phyloP scores from a whole-genome alignment of 2,329 filamentous ascomycete species.

The Aspergillus neotritici region DNA sequence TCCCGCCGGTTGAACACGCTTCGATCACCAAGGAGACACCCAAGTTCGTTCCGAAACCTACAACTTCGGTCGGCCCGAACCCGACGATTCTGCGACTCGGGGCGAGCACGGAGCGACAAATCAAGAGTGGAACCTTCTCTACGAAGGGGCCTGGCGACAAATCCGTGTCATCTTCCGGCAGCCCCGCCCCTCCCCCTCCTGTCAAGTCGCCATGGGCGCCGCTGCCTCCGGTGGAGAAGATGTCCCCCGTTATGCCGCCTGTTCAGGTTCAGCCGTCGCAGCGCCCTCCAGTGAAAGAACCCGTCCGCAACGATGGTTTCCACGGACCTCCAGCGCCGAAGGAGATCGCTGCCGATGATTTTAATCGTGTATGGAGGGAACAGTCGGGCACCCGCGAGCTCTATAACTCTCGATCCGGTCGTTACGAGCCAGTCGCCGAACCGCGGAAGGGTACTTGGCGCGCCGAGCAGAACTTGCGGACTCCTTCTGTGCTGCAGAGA shows the following conservation, averaged over 20 bases:
- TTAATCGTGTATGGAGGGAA: conserved; percentile 80
- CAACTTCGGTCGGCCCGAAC: conserved; percentile 45
- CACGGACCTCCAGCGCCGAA: conserved; percentile 55
- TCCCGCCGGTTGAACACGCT: conserved; percentile 18
- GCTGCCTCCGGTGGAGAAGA: conserved; percentile 77
- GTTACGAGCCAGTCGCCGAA: conserved; percentile 82
- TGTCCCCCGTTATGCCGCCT: conserved; percentile 60
- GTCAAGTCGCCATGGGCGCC: conserved; percentile 89
- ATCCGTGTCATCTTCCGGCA: conserved; percentile 43
- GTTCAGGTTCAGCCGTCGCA: conserved; percentile 37
- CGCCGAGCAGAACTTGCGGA: conserved; percentile 61
- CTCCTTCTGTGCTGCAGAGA: conserved; percentile 74
- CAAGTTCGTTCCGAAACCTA: conserved; percentile 31
- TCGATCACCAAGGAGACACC: conserved; percentile 21
- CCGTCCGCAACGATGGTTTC: conserved; percentile 50
- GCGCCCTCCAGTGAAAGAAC: conserved; percentile 53
- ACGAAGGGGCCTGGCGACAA: conserved; percentile 51
- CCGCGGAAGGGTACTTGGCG: conserved; percentile 63
- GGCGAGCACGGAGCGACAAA: conserved; percentile 42
- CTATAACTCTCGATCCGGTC: conserved; percentile 90
- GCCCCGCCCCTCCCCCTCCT: conserved; percentile 51
- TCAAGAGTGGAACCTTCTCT: conserved; percentile 40
- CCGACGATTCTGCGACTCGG: conserved; percentile 46
- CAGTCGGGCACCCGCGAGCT: conserved; percentile 64
- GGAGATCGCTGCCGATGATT: conserved; percentile 91